Percentiles rank a stretch among this genome's conserved stretches.
Conservation (phyloP, 2,329 filamentous ascomycete genomes). For the Penicillium sp. region DNA sequence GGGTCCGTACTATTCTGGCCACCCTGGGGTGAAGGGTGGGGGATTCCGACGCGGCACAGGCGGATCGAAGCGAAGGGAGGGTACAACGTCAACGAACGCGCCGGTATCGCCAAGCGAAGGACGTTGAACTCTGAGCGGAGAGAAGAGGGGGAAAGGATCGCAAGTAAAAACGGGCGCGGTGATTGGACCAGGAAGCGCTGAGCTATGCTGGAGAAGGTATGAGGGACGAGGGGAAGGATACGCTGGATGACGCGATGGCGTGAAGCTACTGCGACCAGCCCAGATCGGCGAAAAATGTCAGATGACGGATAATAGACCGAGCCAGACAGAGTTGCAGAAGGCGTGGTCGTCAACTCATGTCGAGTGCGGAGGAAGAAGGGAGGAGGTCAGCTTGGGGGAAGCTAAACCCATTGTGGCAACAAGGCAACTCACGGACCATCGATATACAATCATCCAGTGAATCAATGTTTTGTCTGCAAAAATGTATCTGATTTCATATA, state of each 20-base stretch:
- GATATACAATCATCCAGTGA: no score
- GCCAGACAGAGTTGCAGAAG: slow-evolving; percentile 2
- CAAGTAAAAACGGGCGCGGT: slow-evolving; percentile 10
- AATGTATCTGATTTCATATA: no score
- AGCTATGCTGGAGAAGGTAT: slow-evolving; percentile 13
- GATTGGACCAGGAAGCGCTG: slow-evolving; percentile 24
- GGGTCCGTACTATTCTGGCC: no score
- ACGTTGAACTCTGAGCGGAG: slow-evolving; percentile 17
- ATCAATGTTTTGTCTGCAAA: no score
- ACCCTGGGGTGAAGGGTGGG: slow-evolving; percentile 1
- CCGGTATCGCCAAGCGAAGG: slow-evolving; percentile 13
- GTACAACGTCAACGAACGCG: slow-evolving; percentile 13
- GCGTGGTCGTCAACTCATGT: no score
- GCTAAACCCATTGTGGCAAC: background rate
- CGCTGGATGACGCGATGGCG: slow-evolving; percentile 23
- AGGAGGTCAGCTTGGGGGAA: slow-evolving; percentile 4
- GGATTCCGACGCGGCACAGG: slow-evolving; percentile 10
- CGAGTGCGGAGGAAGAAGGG: background rate
- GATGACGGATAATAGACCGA: slow-evolving; percentile 21
- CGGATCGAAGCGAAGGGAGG: slow-evolving; percentile 8
- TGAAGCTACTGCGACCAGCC: slow-evolving; percentile 23
- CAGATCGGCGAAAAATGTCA: slow-evolving; percentile 16
- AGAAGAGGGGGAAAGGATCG: slow-evolving; percentile 9
- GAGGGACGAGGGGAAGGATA: slow-evolving; percentile 7
- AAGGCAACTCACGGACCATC: slow-evolving; percentile 1